These are phyloP conservation scores for Phytophthora tentaculata DNA, from an alignment of 352 stramenopile species.

Conservation along the genomic window DNA sequence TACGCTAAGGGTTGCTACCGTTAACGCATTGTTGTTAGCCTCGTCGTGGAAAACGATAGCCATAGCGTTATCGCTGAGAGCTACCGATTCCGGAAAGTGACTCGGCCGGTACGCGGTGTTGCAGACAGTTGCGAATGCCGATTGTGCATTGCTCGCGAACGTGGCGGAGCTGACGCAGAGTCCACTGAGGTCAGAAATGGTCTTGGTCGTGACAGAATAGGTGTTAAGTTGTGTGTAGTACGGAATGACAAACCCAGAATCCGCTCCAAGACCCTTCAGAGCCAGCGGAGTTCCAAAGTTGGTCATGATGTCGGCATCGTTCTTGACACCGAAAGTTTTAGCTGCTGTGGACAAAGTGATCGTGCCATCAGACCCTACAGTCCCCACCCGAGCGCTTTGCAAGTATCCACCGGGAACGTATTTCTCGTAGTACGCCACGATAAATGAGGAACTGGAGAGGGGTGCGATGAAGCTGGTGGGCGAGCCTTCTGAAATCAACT, in stretches of 20 bases:
- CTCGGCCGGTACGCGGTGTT: slow-evolving; percentile 45
- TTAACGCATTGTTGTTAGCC: slow-evolving; percentile 65
- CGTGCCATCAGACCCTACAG: slow-evolving; percentile 34
- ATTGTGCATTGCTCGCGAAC: slow-evolving; percentile 25
- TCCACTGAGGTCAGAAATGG: slow-evolving; percentile 32
- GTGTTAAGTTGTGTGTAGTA: slow-evolving; percentile 43
- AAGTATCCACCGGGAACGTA: slow-evolving; percentile 13
- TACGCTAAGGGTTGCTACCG: slow-evolving; percentile 39
- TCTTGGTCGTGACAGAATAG: slow-evolving; percentile 3
- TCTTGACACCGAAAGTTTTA: slow-evolving; percentile 42
- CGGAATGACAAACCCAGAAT: slow-evolving; percentile 50
- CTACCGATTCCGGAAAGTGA: slow-evolving; percentile 48
- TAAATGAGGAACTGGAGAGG: slow-evolving; percentile 45
- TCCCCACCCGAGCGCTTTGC: slow-evolving; percentile 50
- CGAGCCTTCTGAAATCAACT: slow-evolving; percentile 32
- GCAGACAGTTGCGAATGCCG: slow-evolving; percentile 49
- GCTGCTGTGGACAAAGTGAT: slow-evolving; percentile 42
- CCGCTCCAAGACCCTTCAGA: slow-evolving; percentile 24
- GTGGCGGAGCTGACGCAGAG: slow-evolving; percentile 54
- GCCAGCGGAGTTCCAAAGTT: slow-evolving; percentile 48
- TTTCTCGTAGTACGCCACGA: slow-evolving; percentile 55
- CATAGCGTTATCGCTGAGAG: slow-evolving; percentile 49
- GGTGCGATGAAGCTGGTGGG: slow-evolving; percentile 46
- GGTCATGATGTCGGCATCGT: slow-evolving; percentile 25
- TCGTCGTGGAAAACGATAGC: slow-evolving; percentile 63